Conservation (phyloP, 1,139 yeast genomes). For the Nadsonia commutata region DNA sequence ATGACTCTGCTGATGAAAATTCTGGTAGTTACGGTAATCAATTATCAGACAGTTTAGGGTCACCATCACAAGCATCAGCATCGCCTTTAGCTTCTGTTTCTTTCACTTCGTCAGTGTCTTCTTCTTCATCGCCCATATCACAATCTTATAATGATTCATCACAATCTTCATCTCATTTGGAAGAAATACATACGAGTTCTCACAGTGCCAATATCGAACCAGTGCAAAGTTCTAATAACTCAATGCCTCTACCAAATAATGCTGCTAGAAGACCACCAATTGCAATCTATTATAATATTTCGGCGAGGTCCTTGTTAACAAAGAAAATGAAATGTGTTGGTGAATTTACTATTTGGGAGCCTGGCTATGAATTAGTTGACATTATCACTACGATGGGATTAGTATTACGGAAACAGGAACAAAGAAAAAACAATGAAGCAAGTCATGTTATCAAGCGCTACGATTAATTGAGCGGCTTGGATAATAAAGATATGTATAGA, state of each 20-base stretch:
- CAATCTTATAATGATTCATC: neutral
- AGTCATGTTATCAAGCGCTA: neutral
- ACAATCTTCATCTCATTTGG: neutral
- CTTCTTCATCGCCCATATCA: neutral
- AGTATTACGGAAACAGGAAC: slow-evolving; percentile 9
- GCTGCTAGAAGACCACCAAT: slow-evolving; percentile 7
- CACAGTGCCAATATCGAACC: neutral
- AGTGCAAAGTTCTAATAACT: neutral
- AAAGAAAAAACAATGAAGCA: slow-evolving; percentile 9
- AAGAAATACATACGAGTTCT: neutral
- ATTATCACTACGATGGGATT: slow-evolving; percentile 9
- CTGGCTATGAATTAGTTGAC: slow-evolving; percentile 8
- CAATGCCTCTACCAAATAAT: neutral
- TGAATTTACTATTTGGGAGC: slow-evolving; percentile 10
- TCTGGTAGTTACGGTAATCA: too few species aligned
- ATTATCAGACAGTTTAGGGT: neutral
- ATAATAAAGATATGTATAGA: neutral
- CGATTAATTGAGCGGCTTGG: neutral
- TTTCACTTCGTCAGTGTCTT: neutral
- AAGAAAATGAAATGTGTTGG: slow-evolving; percentile 8
- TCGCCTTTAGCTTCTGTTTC: too few species aligned
- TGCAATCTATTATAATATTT: slow-evolving; percentile 8
- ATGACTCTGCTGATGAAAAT: too few species aligned
- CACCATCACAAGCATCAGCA: neutral
- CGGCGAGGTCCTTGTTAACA: slow-evolving; percentile 5